phyloP scores from a whole-genome alignment of 2,329 filamentous ascomycete genomes.

The Hymenoscyphus infarciens region DNA sequence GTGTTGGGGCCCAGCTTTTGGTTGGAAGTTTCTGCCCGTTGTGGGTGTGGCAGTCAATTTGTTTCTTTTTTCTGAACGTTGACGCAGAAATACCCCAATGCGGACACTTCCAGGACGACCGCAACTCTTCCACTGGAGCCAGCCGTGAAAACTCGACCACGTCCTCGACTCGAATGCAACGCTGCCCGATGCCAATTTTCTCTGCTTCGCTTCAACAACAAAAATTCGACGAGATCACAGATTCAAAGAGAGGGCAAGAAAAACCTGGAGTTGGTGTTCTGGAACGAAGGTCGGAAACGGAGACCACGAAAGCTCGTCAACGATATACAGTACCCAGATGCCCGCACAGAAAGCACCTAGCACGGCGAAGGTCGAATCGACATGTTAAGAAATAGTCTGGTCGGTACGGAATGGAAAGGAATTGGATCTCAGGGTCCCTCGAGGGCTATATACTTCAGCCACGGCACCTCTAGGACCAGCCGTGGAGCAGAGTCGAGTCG shows the following conservation, averaged over 20 bases:
- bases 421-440: conserved; percentile 23
- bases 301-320: conserved; percentile 29
- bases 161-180: conserved; percentile 14
- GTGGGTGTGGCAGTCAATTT: conserved; percentile 6
- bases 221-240: background rate
- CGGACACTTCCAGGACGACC: conserved; percentile 7
- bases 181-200: conserved; percentile 1
- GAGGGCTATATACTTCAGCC: conserved; percentile 30
- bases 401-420: conserved; percentile 8
- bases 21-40: conserved; percentile 7
- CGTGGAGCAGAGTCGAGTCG: conserved; percentile 16
- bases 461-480: conserved; percentile 23
- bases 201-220: background rate
- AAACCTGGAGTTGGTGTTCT: conserved; percentile 1
- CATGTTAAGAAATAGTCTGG: conserved; percentile 16
- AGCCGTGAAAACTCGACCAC: conserved; percentile 28
- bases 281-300: conserved; percentile 28
- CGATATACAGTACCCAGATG: conserved; percentile 27
- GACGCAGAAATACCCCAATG: conserved; percentile 18
- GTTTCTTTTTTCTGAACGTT: conserved; percentile 11
- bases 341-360: conserved; percentile 24
- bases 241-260: background rate
- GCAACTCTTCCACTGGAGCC: conserved; percentile 30
- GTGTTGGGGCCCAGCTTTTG: conserved; percentile 5
- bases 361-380: conserved; percentile 29